These are phyloP conservation scores for Annulohypoxylon truncatum DNA, from an alignment of 2,329 filamentous ascomycete species.

Conservation along the genomic window DNA sequence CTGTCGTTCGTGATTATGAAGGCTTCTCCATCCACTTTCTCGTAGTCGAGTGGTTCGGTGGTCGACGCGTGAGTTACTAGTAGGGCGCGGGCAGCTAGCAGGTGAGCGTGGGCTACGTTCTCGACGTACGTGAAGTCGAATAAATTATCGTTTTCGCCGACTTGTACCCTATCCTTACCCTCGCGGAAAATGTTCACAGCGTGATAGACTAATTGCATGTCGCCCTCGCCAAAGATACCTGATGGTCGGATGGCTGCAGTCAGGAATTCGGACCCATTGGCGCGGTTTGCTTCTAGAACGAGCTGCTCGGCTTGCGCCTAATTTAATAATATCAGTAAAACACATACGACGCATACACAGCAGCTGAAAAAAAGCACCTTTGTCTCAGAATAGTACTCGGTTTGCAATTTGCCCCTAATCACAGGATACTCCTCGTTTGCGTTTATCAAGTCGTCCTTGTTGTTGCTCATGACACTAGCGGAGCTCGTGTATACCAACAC, in stretches of 20 bases:
- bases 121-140: conserved; percentile 74
- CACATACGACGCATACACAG: neutral
- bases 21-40: conserved; percentile 83
- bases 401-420: conserved; percentile 75
- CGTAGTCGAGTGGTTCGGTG: conserved; percentile 74
- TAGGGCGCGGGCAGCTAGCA: conserved; percentile 81
- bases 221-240: conserved; percentile 91
- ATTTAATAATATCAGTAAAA: conserved; percentile 25
- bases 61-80: conserved; percentile 68
- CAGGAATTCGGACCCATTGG: conserved; percentile 67
- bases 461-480: conserved; percentile 87
- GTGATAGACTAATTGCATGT: conserved; percentile 79
- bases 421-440: conserved; percentile 86
- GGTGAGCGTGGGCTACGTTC: conserved; percentile 79
- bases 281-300: conserved; percentile 80
- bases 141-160: conserved; percentile 75
- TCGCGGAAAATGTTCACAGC: conserved; percentile 78
- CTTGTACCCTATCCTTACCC: conserved; percentile 79
- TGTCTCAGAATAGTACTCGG: conserved; percentile 89
- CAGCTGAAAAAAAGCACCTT: conserved; percentile 67
- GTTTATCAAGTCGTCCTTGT: conserved; percentile 80
- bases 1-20: conserved; percentile 93
- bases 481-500: conserved; percentile 92
- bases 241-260: conserved; percentile 87
- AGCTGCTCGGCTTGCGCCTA: conserved; percentile 82